Evolutionary conservation across 1,284 basidiomycete genomes (phyloP).

Genomic region (Cutaneotrichosporon daszewskae): DNA sequence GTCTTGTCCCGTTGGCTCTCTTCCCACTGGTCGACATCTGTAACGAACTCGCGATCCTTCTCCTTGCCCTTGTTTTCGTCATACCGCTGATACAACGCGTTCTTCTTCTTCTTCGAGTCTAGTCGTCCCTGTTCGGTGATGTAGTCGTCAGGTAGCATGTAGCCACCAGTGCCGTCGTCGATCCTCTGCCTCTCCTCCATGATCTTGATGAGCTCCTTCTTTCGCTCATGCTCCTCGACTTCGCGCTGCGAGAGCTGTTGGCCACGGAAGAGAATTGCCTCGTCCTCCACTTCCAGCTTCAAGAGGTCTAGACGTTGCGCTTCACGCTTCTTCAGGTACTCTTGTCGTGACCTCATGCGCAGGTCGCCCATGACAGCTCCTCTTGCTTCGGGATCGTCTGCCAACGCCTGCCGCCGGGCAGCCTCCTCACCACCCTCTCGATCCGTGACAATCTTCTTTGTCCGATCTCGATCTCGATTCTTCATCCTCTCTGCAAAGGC

Average conservation of each 20-base stretch:
- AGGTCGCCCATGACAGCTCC: slow-evolving; percentile 71
- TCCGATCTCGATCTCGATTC: slow-evolving; percentile 74
- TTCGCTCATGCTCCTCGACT: slow-evolving; percentile 71
- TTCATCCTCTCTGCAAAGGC: slow-evolving; percentile 85
- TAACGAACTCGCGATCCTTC: slow-evolving; percentile 78
- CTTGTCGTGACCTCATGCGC: slow-evolving; percentile 78
- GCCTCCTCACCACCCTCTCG: slow-evolving; percentile 78
- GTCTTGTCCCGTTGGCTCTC: slow-evolving; percentile 83
- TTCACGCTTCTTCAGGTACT: slow-evolving; percentile 93
- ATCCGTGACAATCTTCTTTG: slow-evolving; percentile 89
- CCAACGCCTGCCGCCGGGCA: slow-evolving; percentile 69
- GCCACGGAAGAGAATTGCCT: slow-evolving; percentile 70
- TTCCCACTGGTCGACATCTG: slow-evolving; percentile 96
- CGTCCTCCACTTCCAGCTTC: slow-evolving; percentile 85
- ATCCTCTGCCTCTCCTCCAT: slow-evolving; percentile 92
- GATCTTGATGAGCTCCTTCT: slow-evolving; percentile 84
- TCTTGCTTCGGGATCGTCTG: slow-evolving; percentile 78
- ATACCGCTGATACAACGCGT: slow-evolving; percentile 88
- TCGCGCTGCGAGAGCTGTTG: slow-evolving; percentile 87
- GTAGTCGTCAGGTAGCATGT: slow-evolving; percentile 93
- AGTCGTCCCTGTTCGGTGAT: slow-evolving; percentile 98
- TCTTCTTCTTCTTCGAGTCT: slow-evolving; percentile 92
- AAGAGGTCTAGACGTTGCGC: slow-evolving; percentile 92
- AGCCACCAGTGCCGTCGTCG: slow-evolving; percentile 89
- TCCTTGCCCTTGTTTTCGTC: slow-evolving; percentile 74